Percentiles rank a stretch among this genome's conserved stretches.
Evolutionary conservation across 75 land plant species (phyloP).

Genomic region (Pinus albicaulis): DNA sequence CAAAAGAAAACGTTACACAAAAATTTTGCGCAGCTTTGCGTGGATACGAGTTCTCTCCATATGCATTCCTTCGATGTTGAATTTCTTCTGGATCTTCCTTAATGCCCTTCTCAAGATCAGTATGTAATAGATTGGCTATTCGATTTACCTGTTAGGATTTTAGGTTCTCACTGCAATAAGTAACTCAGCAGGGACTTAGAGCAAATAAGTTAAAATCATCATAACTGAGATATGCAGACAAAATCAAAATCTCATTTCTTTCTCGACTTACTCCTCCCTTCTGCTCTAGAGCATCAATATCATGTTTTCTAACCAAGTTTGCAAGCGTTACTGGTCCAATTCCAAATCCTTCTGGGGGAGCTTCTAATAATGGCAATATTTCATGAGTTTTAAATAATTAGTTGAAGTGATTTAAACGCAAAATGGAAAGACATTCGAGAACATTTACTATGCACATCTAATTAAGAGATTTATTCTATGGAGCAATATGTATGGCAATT

Average conservation of each 20-base stretch:
- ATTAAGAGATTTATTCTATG: too few species aligned
- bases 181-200: too few species aligned
- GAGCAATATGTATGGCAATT: too few species aligned
- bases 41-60: conserved; percentile 86
- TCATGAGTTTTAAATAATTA: too few species aligned
- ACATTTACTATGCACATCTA: too few species aligned
- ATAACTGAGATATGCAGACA: too few species aligned
- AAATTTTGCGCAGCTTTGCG: conserved; percentile 57
- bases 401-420: too few species aligned
- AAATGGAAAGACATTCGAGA: too few species aligned
- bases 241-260: too few species aligned
- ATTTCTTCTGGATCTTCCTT: conserved; percentile 50
- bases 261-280: conserved; percentile 61
- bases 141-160: conserved; percentile 23
- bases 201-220: too few species aligned
- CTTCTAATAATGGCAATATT: neutral
- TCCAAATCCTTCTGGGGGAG: conserved; percentile 49
- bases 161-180: conserved; percentile 9
- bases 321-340: conserved; percentile 54
- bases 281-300: conserved; percentile 36
- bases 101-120: conserved; percentile 63
- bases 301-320: conserved; percentile 53
- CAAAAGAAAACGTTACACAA: conserved; percentile 26
- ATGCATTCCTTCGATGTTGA: conserved; percentile 44
- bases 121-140: conserved; percentile 10